A percentile compares a stretch with the other conserved stretches of the same genome.
phyloP scores from a whole-genome alignment of 257 asterid genomes.

The Gynochthodes officinalis region DNA sequence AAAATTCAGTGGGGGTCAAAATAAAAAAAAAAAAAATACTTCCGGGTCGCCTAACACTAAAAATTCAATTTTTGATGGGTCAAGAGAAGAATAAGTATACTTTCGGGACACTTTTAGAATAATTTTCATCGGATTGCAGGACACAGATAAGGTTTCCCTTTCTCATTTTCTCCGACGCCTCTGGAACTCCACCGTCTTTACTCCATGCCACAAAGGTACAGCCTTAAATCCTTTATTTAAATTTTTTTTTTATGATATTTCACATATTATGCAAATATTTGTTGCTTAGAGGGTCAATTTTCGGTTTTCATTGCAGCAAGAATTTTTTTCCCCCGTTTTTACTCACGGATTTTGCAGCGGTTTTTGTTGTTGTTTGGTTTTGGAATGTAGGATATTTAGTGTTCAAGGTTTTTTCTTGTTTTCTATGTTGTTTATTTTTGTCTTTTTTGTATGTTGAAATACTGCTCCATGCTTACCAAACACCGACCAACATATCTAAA shows the following conservation, averaged over 20 bases:
- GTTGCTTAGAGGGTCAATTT: neutral
- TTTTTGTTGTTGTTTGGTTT: neutral
- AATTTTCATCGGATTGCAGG: neutral
- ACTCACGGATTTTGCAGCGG: neutral
- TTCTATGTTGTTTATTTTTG: neutral
- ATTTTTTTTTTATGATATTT: neutral
- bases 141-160: conserved; percentile 1
- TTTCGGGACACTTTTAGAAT: neutral
- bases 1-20: too few species aligned
- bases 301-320: neutral
- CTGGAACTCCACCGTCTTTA: neutral
- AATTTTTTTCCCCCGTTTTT: neutral
- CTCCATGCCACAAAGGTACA: neutral
- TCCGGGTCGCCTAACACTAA: too few species aligned
- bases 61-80: too few species aligned
- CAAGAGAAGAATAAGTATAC: neutral
- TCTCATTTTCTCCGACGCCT: neutral
- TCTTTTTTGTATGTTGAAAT: neutral
- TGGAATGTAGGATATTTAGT: neutral
- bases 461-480: neutral
- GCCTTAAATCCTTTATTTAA: neutral
- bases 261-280: neutral
- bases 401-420: neutral
- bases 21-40: too few species aligned
- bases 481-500: neutral